Percentiles rank a stretch among this genome's conserved stretches.
phyloP scores from a whole-genome alignment of 148 eudicot species.

The Talinum fruticosum region DNA sequence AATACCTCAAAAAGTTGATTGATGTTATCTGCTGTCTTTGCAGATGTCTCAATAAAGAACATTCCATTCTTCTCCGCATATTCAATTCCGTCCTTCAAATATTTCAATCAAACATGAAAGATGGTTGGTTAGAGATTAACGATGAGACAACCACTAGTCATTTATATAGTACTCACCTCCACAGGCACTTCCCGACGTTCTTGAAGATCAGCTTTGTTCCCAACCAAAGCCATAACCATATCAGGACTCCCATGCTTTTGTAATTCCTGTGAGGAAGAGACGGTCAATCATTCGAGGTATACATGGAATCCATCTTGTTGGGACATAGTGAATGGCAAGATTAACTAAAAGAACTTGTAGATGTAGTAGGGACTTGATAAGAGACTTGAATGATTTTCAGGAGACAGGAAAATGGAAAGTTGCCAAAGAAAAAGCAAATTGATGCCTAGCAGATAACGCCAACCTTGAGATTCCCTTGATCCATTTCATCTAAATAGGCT shows the following conservation, averaged over 20 bases:
- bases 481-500: not conserved
- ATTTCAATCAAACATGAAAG: not conserved
- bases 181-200: slow-evolving; percentile 79
- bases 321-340: not conserved
- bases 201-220: slow-evolving; percentile 94
- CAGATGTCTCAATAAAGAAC: slow-evolving; percentile 98
- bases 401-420: not conserved
- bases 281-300: slow-evolving; percentile 5
- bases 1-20: slow-evolving; percentile 92
- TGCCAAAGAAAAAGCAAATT: not conserved
- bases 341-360: not conserved
- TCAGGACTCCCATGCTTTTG: slow-evolving; percentile 96
- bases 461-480: not conserved
- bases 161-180: slow-evolving; percentile 52
- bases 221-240: slow-evolving; percentile 96
- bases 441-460: not conserved
- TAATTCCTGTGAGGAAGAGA: slow-evolving; percentile 50
- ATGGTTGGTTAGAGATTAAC: not conserved
- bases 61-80: slow-evolving; percentile 94
- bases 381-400: not conserved
- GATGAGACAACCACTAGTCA: not conserved
- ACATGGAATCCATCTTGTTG: not conserved
- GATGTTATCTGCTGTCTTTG: slow-evolving; percentile 96
- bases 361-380: not conserved
- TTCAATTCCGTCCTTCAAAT: slow-evolving; percentile 65